Base-by-base conservation (phyloP, 2,329 filamentous ascomycete genomes). In the Fusarium vanettenii region DNA sequence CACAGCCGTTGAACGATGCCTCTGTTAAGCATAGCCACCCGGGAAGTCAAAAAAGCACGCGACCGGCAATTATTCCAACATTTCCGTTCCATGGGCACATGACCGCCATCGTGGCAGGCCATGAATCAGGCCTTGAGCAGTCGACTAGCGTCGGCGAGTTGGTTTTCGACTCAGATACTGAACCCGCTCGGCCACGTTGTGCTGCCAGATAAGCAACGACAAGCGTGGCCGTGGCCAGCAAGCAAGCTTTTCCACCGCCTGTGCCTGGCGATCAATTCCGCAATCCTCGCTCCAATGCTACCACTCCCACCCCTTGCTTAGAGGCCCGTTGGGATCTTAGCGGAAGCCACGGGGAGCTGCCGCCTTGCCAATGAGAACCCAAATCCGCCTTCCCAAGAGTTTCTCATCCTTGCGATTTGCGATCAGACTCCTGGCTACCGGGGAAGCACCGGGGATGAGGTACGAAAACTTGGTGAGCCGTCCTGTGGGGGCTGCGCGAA, bases 341-440 rank as follows among this genome's bases (percentile, higher is more conserved):
- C 66, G 74, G 76, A 57, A 69, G 62, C 59, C 41, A 71, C 73
- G 73, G 73, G 60, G 45, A 60, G 55, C 67, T 70, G 70, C 76
- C 76, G 75, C 64, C 67, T 74, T 67, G 60, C 76, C 76, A 78
- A 79, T 72, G 60, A 79, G 59, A 60, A 59, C 31, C 60, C 43
- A 61, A 29, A 45, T 61, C 18, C 14, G 50, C 33, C 66, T 72
- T 37, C 45, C 39, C 43, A 64, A 52, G 33, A 73, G 52, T 59
- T 65, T 71, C 57, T 39, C 18, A 70, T 66, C 64, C 76, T 62
- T 78, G 74, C 56, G 61, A 62, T 60, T 35, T 25, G 25, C 52
- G 48, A 64, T 66, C 43, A 62, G 55, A 31, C 60, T 63, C n/a
- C 63, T 63, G 56, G 29, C 60, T 37, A 61, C 52, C 41, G 67